These are phyloP conservation scores for Eragrostis nindensis DNA, from an alignment of 176 grass and related monocot genomes.

Conservation along the genomic window DNA sequence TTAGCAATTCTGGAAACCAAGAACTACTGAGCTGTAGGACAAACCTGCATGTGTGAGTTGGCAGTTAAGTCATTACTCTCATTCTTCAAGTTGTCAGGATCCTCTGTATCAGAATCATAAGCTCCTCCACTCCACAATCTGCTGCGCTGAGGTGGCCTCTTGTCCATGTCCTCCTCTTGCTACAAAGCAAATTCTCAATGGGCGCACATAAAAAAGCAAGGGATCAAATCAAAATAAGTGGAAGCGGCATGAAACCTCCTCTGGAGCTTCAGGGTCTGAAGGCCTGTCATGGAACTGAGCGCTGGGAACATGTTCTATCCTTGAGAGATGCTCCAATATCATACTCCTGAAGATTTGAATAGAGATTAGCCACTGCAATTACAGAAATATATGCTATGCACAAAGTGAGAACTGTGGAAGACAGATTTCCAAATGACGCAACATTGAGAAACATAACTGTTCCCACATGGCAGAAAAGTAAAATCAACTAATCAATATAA, in stretches of 20 bases:
- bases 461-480: slow-evolving; percentile 4
- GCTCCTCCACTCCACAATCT: slow-evolving; percentile 72
- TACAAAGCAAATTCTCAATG: slow-evolving; percentile 46
- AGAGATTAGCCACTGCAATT: slow-evolving; percentile 1
- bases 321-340: slow-evolving; percentile 75
- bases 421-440: not conserved
- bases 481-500: not conserved
- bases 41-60: slow-evolving; percentile 47
- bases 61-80: slow-evolving; percentile 34
- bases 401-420: slow-evolving; percentile 6
- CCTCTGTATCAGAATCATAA: slow-evolving; percentile 83
- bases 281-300: slow-evolving; percentile 80
- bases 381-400: slow-evolving; percentile 10
- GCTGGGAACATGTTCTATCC: slow-evolving; percentile 77
- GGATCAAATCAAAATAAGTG: slow-evolving; percentile 26
- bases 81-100: slow-evolving; percentile 48
- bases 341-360: slow-evolving; percentile 63
- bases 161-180: slow-evolving; percentile 71
- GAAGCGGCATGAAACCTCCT: slow-evolving; percentile 55
- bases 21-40: slow-evolving; percentile 15
- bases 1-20: slow-evolving; percentile 14
- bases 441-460: slow-evolving; percentile 23
- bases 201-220: slow-evolving; percentile 31
- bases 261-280: slow-evolving; percentile 68
- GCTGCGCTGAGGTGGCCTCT: slow-evolving; percentile 62